Evolutionary conservation across 2,329 filamentous ascomycete species (phyloP).

Genomic region (Hypoxylon sp.): DNA sequence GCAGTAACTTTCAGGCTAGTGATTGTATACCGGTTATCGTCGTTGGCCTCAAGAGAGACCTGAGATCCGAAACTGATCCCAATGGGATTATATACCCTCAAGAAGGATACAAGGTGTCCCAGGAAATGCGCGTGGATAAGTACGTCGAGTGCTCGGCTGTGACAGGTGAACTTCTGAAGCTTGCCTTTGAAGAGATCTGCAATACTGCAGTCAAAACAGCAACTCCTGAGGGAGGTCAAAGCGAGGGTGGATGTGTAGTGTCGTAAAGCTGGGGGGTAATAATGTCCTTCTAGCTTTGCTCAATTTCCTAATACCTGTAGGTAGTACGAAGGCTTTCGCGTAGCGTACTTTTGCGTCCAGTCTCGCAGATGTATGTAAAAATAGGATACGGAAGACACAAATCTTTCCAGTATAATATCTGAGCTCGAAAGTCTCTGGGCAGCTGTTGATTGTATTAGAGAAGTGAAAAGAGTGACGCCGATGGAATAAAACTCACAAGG

Average conservation of each 20-base stretch:
- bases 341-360: neutral
- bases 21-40: constrained; percentile 68
- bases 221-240: constrained; percentile 64
- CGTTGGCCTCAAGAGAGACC: constrained; percentile 71
- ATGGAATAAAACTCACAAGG: neutral
- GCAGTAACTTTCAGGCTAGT: constrained; percentile 60
- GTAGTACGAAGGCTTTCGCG: neutral
- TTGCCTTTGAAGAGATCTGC: constrained; percentile 73
- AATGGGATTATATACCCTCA: constrained; percentile 73
- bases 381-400: neutral
- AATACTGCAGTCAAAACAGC: constrained; percentile 65
- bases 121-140: constrained; percentile 71
- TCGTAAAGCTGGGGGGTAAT: constrained; percentile 33
- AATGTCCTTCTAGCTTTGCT: neutral
- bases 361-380: neutral
- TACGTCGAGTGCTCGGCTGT: constrained; percentile 75
- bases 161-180: constrained; percentile 69
- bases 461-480: neutral
- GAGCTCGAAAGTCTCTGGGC: neutral
- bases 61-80: constrained; percentile 69
- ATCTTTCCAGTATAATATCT: neutral
- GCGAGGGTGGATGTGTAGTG: constrained; percentile 64
- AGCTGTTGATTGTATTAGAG: neutral
- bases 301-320: neutral
- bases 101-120: constrained; percentile 69